phyloP scores from a whole-genome alignment of 805 yeast genomes.

The Scheffersomyces amazonensis region DNA sequence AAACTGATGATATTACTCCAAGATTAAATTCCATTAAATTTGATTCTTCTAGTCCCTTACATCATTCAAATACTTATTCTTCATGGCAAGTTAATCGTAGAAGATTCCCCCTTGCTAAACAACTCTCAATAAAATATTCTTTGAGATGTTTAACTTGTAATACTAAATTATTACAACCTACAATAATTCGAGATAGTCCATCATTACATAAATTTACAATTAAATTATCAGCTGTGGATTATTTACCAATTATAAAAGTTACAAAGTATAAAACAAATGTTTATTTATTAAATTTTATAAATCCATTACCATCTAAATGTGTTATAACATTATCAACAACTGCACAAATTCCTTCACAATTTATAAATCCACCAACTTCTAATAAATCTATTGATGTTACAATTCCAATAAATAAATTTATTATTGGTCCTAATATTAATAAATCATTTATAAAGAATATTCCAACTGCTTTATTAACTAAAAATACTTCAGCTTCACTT shows the following conservation, averaged over 20 bases:
- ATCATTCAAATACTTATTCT: background rate
- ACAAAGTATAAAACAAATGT: constrained; percentile 9
- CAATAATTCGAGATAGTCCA: constrained; percentile 20
- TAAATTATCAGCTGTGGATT: constrained; percentile 33
- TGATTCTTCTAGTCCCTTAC: background rate
- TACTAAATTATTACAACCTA: constrained; percentile 22
- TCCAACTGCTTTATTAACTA: constrained; percentile 32
- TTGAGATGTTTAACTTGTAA: constrained; percentile 28
- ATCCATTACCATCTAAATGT: constrained; percentile 23
- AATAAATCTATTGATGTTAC: constrained; percentile 10
- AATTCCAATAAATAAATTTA: constrained; percentile 23
- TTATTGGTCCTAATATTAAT: constrained; percentile 16
- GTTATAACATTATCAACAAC: constrained; percentile 21
- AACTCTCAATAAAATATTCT: constrained; percentile 21
- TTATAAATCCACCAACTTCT: constrained; percentile 3
- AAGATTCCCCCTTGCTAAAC: constrained; percentile 21
- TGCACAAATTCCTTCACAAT: constrained; percentile 13
- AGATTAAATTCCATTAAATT: background rate
- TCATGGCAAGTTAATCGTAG: background rate
- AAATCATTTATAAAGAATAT: constrained; percentile 25
- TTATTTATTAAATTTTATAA: constrained; percentile 27
- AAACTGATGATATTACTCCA: background rate
- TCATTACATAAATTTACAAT: constrained; percentile 22
- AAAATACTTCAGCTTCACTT: constrained; percentile 24
- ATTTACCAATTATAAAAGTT: constrained; percentile 24